Base-by-base conservation (phyloP, 306 rosid species). In the Quillaja saponaria region DNA sequence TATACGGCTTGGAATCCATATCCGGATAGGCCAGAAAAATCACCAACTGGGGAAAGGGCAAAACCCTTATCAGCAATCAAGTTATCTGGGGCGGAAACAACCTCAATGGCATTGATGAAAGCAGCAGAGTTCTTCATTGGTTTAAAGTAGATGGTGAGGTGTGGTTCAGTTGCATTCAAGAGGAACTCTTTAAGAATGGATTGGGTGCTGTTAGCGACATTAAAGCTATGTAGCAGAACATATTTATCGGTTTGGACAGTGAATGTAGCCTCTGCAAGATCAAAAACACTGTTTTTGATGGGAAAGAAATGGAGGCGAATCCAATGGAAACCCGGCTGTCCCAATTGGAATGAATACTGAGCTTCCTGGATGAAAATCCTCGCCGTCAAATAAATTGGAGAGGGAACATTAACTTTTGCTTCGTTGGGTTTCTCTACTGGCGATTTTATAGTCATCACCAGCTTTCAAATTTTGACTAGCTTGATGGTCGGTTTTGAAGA, bases 361-460 rank as follows among this genome's bases (percentile, higher is more conserved):
- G 94, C 89, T 9, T 78, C 81, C 42, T 80, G 86, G 56, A 58
- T 79, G 80, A 86, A 86, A 28, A 86, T 72, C 71, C 99, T 86
- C 0, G 95, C 87, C 10, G 56, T 69, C 1, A 74, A 42, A 40
- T 86, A 87, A 0, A 92, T 6, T 7, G 94, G 81, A 0, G 78
- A 78, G 13, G 88, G 48, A 2, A 72, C 71, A 7, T 72, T 41
- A 2, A 69, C 71, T 6, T 71, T 41, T 2, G 25, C 69, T 20
- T 45, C 61, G 6, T 58, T 56, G 1, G 55, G 4, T 25, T 25
- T 25, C 31, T 25, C 31, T 2, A 39, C 73, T 0, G 80, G 80
- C 54, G 21, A 78, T 83, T 14, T 73, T 76, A 21, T 46, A 69
- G 7, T 92, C 91, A 39, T 89, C 96, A 0, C 57, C 55, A 52